Base-by-base conservation (phyloP, 129 eudicot genomes). In the Tanacetum coccineum region DNA sequence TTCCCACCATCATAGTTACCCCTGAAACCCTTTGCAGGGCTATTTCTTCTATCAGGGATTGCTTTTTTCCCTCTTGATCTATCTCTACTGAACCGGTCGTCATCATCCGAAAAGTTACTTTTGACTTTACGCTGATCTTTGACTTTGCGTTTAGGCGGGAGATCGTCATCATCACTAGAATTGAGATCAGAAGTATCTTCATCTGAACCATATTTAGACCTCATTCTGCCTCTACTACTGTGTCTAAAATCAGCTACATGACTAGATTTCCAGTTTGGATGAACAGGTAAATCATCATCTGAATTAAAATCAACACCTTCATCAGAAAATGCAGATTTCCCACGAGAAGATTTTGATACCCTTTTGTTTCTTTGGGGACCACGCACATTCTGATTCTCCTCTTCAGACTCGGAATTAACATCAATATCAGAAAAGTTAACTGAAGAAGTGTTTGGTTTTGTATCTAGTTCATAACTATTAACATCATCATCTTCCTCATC, bases 401-500 rank as follows among this genome's bases (percentile, higher is more conserved):
- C 75, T 59, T 64, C 71, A 47, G 90, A 81, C 54, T 76, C 95
- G 0, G 95, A 89, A 72, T 84, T 72, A 48, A 75, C 83, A 66
- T 93, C 95, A 55, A 93, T 74, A 56, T 89, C 99, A 18, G 99
- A 89, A 68, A 93, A 86, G 64, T 75, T 65, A 59, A 93, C 58
- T 10, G 83, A 68, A 51, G 87, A 54, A 65, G 73, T 57, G 60
- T 73, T 84, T 7, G 71, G 79, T 72, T 76, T 77, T 51, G 80
- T 68, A 49, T 86, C 99, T 66, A 93, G n/a, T 76, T 93, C 99
- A n/a, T 93, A 93, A 67, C 69, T 93, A 52, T 83, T 90, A 42
- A 93, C 59, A 62, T 93, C 90, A 57, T 93, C 98, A 28, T 92
- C 98, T 70, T 91, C 98, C 60, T 92, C 96, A 71, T 88, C 96